phyloP scores from a whole-genome alignment of 2,329 filamentous ascomycete genomes.

The Monosporascus sp. region DNA sequence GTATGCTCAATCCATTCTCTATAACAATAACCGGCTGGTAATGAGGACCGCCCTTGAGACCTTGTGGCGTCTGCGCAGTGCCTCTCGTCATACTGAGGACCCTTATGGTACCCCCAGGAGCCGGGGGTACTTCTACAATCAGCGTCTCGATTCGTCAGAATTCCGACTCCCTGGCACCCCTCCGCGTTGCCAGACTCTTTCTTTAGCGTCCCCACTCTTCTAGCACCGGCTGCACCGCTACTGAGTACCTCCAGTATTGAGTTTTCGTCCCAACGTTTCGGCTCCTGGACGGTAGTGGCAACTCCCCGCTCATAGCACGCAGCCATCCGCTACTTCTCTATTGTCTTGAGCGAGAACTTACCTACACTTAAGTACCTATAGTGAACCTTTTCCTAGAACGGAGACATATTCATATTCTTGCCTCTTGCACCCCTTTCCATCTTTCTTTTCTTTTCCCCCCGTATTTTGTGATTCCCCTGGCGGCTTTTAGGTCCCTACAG shows the following conservation, averaged over 20 bases:
- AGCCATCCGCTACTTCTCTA: neutral
- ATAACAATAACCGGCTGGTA: neutral
- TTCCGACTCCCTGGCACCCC: neutral
- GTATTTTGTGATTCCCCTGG: neutral
- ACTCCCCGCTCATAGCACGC: neutral
- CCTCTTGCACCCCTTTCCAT: neutral
- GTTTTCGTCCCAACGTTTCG: neutral
- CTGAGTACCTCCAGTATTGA: neutral
- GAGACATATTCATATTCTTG: neutral
- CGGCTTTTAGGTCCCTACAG: slow-evolving; percentile 7
- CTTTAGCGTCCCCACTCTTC: neutral
- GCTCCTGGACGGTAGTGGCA: neutral
- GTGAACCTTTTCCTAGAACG: no score
- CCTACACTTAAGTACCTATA: no score
- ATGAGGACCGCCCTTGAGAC: neutral
- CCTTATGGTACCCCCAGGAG: no score
- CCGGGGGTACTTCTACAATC: no score
- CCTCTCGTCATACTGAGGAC: neutral
- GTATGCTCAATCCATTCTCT: neutral
- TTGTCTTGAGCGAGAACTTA: no score
- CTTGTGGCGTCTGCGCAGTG: neutral
- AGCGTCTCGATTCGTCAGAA: neutral
- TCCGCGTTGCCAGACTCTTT: neutral
- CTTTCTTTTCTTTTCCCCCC: slow-evolving; percentile 1
- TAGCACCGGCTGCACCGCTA: neutral